phyloP scores from a whole-genome alignment of 495 filamentous ascomycete genomes.

The Penicillium macrosclerotiorum region DNA sequence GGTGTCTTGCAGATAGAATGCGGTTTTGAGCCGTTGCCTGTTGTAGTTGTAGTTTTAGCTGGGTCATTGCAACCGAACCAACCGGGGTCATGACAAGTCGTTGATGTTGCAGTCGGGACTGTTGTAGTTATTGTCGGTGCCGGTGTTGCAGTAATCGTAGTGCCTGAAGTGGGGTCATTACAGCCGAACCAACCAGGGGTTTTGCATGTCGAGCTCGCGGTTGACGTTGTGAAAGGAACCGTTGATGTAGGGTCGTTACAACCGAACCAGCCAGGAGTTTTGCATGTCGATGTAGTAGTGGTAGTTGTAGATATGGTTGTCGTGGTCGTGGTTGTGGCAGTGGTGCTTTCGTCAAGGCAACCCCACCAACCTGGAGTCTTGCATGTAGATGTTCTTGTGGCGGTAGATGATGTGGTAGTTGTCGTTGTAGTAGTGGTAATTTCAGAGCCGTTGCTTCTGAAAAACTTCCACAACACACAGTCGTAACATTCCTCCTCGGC shows the following conservation, averaged over 20 bases:
- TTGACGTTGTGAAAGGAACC: constrained; percentile 42
- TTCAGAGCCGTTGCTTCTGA: constrained; percentile 82
- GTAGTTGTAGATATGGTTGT: constrained; percentile 53
- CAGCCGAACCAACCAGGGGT: constrained; percentile 71
- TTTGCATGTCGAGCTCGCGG: constrained; percentile 77
- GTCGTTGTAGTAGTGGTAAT: constrained; percentile 61
- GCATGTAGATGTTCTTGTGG: constrained; percentile 78
- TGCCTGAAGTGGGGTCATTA: constrained; percentile 44
- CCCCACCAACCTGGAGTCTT: constrained; percentile 78
- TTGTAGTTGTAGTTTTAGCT: not conserved
- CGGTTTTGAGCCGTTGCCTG: not conserved
- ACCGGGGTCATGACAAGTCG: constrained; percentile 11
- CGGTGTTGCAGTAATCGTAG: constrained; percentile 21
- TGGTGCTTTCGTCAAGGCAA: constrained; percentile 59
- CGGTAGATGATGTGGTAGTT: constrained; percentile 51
- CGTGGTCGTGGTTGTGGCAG: constrained; percentile 48
- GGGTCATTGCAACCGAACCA: constrained; percentile 18
- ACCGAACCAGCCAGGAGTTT: constrained; percentile 70
- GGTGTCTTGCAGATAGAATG: not conserved
- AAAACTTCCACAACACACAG: constrained; percentile 92
- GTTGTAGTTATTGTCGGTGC: constrained; percentile 15
- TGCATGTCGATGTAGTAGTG: constrained; percentile 66
- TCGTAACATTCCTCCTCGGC: constrained; percentile 77
- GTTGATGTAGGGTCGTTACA: constrained; percentile 44
- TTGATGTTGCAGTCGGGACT: constrained; percentile 1